Evolutionary conservation across 2,329 filamentous ascomycete species (phyloP), one percentile per base, ranked within the genome.

Genomic region (Xylariales sp.): DNA sequence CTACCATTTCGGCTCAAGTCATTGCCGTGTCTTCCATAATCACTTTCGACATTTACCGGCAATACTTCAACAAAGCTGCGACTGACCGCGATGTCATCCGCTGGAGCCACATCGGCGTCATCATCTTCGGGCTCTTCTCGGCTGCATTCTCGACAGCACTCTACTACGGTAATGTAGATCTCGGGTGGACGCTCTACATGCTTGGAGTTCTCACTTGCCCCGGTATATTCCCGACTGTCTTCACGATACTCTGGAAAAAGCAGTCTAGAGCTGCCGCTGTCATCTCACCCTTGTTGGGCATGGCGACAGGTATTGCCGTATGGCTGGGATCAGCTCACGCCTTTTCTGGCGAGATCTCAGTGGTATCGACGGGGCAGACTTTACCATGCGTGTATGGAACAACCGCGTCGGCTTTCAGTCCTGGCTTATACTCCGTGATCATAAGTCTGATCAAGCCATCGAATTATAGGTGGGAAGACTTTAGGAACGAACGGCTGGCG

Each of bases 21-120:
- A 90, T 95, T 43, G 86, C 88, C 2, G 86, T 91, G 1, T 90
- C 86, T 2, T 88, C 84, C 7, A 93, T 94, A 61, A 81, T 82
- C 64, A 93, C 88, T 1, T 93, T 91, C 60, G 88, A 94, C 55
- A 76, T 91, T 51, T 94, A 91, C 65, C 47, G 38, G 5, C 38
- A 40, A 15, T 40, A 40, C 20, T 40, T 40, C 11, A 40, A 40
- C n/a, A 21, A 18, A n/a, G 19, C 7, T 5, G 73, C 73, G 0
- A 66, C 63, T 0, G 71, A 42, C 20, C 31, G 32, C 5, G 39
- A 42, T 21, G 31, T 42, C 12, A 35, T 42, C 21, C 14, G 31
- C 9, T 36, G 31, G 39, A 36, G 39, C 18, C 39, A 42, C 31
- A 35, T 36, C 15, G 31, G 39, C 1, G 39, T 42, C 11, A 28